Evolutionary conservation across 768 basidiomycete genomes (phyloP), one percentile per base, ranked within the genome.

Genomic region (Dioszegia hungarica): DNA sequence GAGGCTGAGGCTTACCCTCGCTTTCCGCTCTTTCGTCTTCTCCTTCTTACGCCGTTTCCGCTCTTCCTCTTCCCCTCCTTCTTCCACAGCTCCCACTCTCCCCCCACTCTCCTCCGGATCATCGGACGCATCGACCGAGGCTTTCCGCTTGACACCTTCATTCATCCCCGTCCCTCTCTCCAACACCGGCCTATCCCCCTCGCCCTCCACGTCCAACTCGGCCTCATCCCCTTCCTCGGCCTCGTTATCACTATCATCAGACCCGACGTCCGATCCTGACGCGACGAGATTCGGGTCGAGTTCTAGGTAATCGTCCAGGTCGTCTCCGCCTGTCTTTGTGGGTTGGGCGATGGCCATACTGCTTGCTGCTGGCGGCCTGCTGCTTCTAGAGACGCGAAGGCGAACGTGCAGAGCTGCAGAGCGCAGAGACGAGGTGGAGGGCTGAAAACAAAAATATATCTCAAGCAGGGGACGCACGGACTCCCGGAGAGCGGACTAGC

Each of bases 241-340:
- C 19, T 58, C 40, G 12, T 41, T 58, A 14, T 55, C 62, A 1
- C 36, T 45, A 25, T 27, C 40, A n/a, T 57, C 53, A 5, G 17
- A 20, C 14, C 38, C 48, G 11, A 54, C 20, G 2, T 46, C 60
- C 40, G 53, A 41, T 17, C 28, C 51, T 0, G 50, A 34, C 9
- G 68, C 68, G 5, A 76, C 43, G 43, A 72, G 61, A 22, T 68
- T 60, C 1, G 68, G 54, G 51, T 74, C 72, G 5, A 73, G 62
- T 34, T 74, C 71, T 15, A 76, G 63, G 20, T 68, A 69, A 55
- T 76, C 75, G 39, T 76, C 75, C 9, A 76, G 64, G 45, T 76
- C 75, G 49, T 76, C 75, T 11, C 68, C 72, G 3, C 68, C 70
- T 24, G 65, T 66, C 33, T 70, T 70, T 4, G 31, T n/a, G n/a